Evolutionary conservation across 495 filamentous ascomycete genomes (phyloP), one percentile per base, ranked within the genome.

Genomic region (Penicillium herquei): DNA sequence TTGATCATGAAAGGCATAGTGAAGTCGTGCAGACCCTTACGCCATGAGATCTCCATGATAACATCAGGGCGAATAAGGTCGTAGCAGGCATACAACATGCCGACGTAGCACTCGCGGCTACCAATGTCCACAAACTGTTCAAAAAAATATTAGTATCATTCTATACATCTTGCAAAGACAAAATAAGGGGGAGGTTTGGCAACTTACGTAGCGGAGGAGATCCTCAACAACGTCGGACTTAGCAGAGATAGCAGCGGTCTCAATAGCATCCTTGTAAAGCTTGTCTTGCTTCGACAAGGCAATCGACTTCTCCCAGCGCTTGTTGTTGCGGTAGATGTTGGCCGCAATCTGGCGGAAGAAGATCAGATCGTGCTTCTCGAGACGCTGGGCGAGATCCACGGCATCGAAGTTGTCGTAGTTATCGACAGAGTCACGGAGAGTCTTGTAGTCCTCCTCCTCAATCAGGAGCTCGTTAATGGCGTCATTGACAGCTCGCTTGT

Each of bases 1-100:
- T 97, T 98, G 81, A 99, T 98, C 91, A 99, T 95, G 79, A 92
- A 99, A 13, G 95, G 95, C 95, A 99, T 98, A 52, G 93, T 95
- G 78, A 95, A 98, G 79, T 99, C 95, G 58, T 87, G 85, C 35
- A 99, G 86, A 50, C 92, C 90, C 70, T 95, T 81, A 62, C 95
- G 92, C 95, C 95, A 99, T 51, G 93, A 96, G 49, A 99, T 79
- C 77, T 99, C 95, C 77, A 99, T 84, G 54, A 98, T 87, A 40
- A 91, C 81, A 60, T 96, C 88, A 11, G 95, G 87, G 14, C 88
- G 89, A 66, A 99, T 93, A 47, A 99, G 85, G 55, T 99, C 95
- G 74, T 99, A 96, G 81, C 95, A 99, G 49, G 95, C 86, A 66
- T 99, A 99, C 51, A 99, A 83, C 92, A 98, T 98, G 59, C 92